These are phyloP conservation scores for Musa itinerans DNA, from an alignment of 176 grass and related monocot species.

Conservation along the genomic window DNA sequence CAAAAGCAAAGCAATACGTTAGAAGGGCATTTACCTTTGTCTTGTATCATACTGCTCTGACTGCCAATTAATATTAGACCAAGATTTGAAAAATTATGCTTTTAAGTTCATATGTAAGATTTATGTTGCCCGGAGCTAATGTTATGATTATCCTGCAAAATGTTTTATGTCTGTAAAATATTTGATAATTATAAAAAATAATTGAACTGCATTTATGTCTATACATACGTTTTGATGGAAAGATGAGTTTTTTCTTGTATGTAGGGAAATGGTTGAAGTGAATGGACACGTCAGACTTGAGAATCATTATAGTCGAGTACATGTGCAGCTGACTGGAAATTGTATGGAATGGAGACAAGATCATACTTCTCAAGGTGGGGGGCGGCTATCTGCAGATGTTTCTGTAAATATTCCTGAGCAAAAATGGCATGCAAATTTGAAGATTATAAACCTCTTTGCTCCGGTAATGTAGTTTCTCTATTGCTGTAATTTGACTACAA, in stretches of 20 bases:
- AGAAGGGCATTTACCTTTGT: no score
- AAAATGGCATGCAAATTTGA: conserved; percentile 97
- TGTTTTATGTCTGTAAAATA: not conserved
- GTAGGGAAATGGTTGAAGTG: conserved; percentile 79
- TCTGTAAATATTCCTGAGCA: conserved; percentile 89
- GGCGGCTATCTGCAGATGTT: conserved; percentile 80
- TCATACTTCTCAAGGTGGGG: conserved; percentile 80
- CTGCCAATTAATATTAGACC: no score
- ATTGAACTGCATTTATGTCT: not conserved
- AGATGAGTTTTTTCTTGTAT: conserved; percentile 16
- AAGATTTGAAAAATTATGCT: no score
- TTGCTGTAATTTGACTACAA: conserved; percentile 3
- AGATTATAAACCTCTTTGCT: conserved; percentile 64
- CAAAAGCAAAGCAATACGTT: no score
- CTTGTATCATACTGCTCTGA: no score
- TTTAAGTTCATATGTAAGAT: no score
- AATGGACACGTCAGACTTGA: conserved; percentile 69
- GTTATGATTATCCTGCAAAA: not conserved
- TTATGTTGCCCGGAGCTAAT: not conserved
- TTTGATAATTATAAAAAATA: no score
- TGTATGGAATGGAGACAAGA: conserved; percentile 96
- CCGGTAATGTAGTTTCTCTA: conserved; percentile 51
- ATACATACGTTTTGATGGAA: conserved; percentile 8
- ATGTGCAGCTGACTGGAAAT: conserved; percentile 66
- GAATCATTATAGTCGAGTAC: conserved; percentile 62